Base-by-base conservation (phyloP, 2,329 filamentous ascomycete genomes). In the Sclerotinia sclerotiorum region DNA sequence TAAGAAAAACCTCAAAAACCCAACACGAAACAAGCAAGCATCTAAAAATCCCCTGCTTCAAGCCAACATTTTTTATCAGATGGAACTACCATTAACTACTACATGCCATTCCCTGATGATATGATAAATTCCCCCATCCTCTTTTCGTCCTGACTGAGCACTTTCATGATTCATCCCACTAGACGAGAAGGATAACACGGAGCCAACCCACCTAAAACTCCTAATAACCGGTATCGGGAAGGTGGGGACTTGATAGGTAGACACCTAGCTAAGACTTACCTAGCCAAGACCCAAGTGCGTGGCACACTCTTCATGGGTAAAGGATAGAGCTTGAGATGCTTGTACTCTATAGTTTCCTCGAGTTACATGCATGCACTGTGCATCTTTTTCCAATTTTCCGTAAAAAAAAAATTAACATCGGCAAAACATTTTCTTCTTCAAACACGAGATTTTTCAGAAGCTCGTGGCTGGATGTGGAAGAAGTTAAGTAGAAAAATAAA, bases 241-340 rank as follows among this genome's bases (percentile, higher is more conserved):
- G 29, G 29, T 46, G 57, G 58, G 27, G 58, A 8, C 15, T 62
- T 49, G 58, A 62, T 62, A 62, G 19, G 24, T 29, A 35, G 58
- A 62, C 58, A 49, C 58, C 44, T 48, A 62, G 27, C 29, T 61
- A 32, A 11, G 11, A 39, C 29, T 32, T 39, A 13, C 32, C 21
- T 32, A 39, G 32, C 21, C 54, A 57, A 57, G 32, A 35, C 54
- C 32, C 24, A 8, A 57, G 15, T 57, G 17, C 57, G 11, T 42
- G 24, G 44, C 46, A 61, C 32, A 13, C 24, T 17, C 7, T 46
- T 21, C 39, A 58, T 44, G 39, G 39, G 5, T 42, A 19, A 29
- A 60, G 39, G 39, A 3, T 42, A 19, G 21, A 60, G 42, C 42
- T 32, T 60, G 24, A 24, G 7, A 19, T 27, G 42, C 19, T 49